Base-by-base conservation (phyloP, 139 green algal species). In the Deuterostichococcus epilithicus region DNA sequence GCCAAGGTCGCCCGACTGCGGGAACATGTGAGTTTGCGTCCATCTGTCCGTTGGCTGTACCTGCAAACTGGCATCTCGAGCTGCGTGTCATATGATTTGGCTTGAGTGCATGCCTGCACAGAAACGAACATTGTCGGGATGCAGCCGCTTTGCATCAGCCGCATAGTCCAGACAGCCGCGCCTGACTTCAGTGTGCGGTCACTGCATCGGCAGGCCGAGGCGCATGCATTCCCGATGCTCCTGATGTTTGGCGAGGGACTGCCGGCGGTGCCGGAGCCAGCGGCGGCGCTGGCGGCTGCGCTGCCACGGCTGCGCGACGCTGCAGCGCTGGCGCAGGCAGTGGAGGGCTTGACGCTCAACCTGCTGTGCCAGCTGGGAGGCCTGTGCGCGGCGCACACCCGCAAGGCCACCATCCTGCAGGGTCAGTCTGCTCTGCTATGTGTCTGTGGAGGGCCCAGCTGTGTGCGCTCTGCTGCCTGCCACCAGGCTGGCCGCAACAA, bases 331-430 rank as follows among this genome's bases (percentile, higher is more conserved):
- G 28, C 37, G 13, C 8, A 28, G 30, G 23, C 25, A 26, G 26
- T 76, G 72, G 37, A 76, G 33, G 70, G 25, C 1, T 39, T 37
- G 38, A 28, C 70, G 6, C 25, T 35, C 15, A 76, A 76, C 32
- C 72, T 76, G 33, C 30, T 76, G 32, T 37, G 30, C 33, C 72
- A 76, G 72, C 72, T 76, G 72, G 72, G 72, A 22, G 45, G 45
- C 32, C 47, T 76, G 15, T 76, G 72, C 25, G 45, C 47, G 3
- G 72, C 45, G 72, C 72, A 76, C 23, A 47, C 45, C 4, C 45
- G 72, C 44, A 76, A 76, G 33, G 72, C 72, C 45, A 76, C 72
- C 32, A 76, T 76, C 72, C 47, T 76, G 32, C 72, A 76, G 45
- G 72, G 72, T 69, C 8, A 4, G 26, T n/a, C n/a, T 26, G 26